A percentile compares a stretch with the other conserved stretches of the same genome.
Evolutionary conservation across 495 filamentous ascomycete species (phyloP).

Genomic region (Xylaria telfairii): DNA sequence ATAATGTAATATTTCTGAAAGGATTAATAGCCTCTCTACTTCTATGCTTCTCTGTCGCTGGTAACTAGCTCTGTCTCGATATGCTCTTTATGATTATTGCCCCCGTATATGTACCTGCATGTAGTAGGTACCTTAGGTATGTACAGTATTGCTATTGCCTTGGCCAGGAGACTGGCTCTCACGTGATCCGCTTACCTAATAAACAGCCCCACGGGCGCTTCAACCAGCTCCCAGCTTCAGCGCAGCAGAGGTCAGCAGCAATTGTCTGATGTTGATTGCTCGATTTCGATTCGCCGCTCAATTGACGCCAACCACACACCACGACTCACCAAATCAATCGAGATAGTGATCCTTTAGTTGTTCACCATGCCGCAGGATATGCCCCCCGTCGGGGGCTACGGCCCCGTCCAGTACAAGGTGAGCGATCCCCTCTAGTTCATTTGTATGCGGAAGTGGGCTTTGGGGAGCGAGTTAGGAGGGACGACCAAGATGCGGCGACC

Average conservation of each 20-base stretch:
- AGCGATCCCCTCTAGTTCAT: conserved; percentile 30
- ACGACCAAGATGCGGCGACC: neutral
- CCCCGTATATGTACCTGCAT: too few relatives aligned
- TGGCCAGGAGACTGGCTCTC: neutral
- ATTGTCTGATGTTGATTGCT: neutral
- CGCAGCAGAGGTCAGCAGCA: neutral
- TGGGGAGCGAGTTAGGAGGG: neutral
- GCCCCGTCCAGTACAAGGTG: conserved; percentile 94
- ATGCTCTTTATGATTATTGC: too few relatives aligned
- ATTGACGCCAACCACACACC: conserved; percentile 7
- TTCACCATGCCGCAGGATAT: conserved; percentile 82
- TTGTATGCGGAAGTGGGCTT: neutral
- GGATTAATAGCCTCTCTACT: neutral
- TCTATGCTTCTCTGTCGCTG: neutral
- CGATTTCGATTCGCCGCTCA: neutral
- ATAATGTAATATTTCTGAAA: neutral
- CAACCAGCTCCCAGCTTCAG: neutral
- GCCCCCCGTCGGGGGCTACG: conserved; percentile 92
- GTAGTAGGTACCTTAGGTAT: too few relatives aligned
- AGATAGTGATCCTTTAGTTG: neutral
- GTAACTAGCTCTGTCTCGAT: too few relatives aligned
- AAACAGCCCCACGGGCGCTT: neutral
- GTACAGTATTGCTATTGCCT: neutral
- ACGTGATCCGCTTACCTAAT: conserved; percentile 18
- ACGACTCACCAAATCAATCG: neutral